Percentiles rank a stretch among this genome's conserved stretches.
phyloP scores from a whole-genome alignment of 768 basidiomycete species.

The Basidioascus undulatus region DNA sequence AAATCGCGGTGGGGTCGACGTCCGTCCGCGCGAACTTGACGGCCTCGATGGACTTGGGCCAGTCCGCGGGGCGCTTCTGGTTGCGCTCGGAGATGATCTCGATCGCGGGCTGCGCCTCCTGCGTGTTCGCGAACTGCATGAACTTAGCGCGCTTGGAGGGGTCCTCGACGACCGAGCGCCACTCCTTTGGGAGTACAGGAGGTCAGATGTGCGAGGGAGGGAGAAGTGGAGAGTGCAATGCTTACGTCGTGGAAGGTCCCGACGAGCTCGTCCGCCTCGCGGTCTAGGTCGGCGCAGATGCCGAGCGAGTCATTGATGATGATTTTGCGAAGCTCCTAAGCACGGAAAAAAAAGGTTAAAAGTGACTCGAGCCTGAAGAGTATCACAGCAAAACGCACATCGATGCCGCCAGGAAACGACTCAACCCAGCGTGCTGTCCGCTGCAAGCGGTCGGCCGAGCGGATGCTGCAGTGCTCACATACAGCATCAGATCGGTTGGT shows the following conservation, averaged over 20 bases:
- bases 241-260: constrained; percentile 46
- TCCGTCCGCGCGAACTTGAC: constrained; percentile 23
- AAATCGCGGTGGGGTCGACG: constrained; percentile 26
- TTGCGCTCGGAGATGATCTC: constrained; percentile 37
- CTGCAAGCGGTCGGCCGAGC: constrained; percentile 43
- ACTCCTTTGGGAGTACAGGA: no score
- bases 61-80: constrained; percentile 39
- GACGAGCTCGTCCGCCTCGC: constrained; percentile 38
- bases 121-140: no score
- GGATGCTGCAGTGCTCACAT: no score
- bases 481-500: constrained; percentile 18
- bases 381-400: constrained; percentile 19
- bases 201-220: no score
- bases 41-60: constrained; percentile 33
- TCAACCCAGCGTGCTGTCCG: constrained; percentile 55
- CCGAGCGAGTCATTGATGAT: constrained; percentile 46
- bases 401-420: constrained; percentile 39
- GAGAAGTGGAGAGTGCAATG: no score
- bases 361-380: background rate
- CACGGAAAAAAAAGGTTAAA: background rate
- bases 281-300: constrained; percentile 43
- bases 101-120: constrained; percentile 23
- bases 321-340: constrained; percentile 34
- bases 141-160: constrained; percentile 20
- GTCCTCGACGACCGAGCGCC: constrained; percentile 34